Evolutionary conservation across 164 flowering plant genomes (phyloP).

Genomic region (Brasenia schreberi): DNA sequence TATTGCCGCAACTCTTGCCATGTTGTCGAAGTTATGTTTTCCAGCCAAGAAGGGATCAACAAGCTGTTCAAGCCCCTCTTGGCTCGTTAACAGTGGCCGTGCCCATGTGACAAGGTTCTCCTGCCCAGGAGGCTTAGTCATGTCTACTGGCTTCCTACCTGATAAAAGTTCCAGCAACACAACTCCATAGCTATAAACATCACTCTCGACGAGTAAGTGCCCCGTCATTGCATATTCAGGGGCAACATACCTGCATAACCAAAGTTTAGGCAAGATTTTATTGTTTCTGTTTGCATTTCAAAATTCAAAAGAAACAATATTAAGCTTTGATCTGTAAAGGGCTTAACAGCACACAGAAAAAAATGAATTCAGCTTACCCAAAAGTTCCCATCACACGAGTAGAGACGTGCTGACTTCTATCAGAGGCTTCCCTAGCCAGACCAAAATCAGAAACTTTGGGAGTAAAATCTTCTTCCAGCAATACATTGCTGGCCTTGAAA

Average conservation of each 20-base stretch:
- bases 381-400: conserved; percentile 89
- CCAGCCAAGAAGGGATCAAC: conserved; percentile 75
- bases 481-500: conserved; percentile 90
- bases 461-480: conserved; percentile 80
- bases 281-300: background rate
- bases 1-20: conserved; percentile 93
- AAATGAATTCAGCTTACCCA: conserved; percentile 30
- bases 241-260: conserved; percentile 69
- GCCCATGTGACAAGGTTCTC: conserved; percentile 97
- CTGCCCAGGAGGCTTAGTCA: conserved; percentile 83
- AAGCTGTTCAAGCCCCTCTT: conserved; percentile 69
- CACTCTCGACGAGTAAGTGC: conserved; percentile 88
- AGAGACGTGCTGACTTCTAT: conserved; percentile 61
- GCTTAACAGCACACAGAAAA: background rate
- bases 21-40: conserved; percentile 55
- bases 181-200: conserved; percentile 92
- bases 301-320: background rate
- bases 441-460: conserved; percentile 99
- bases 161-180: conserved; percentile 85
- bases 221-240: conserved; percentile 96
- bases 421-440: conserved; percentile 82
- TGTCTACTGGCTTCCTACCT: conserved; percentile 85
- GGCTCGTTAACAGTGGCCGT: conserved; percentile 57
- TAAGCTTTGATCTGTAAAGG: background rate
- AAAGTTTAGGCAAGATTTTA: background rate